phyloP scores from a whole-genome alignment of 495 filamentous ascomycete genomes.

The Neurospora sp. region DNA sequence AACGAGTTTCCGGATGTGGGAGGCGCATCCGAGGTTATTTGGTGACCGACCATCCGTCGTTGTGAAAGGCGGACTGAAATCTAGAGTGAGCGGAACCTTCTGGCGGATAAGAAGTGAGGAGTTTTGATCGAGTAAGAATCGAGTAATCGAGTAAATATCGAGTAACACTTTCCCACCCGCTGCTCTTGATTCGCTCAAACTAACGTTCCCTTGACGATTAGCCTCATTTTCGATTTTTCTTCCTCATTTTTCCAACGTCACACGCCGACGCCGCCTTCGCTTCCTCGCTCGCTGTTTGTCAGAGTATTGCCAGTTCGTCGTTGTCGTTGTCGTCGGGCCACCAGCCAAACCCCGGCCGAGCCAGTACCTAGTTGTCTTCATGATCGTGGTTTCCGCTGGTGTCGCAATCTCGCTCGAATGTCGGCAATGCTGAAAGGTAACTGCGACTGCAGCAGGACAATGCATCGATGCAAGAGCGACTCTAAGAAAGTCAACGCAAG shows the following conservation, averaged over 20 bases:
- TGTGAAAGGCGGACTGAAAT: neutral
- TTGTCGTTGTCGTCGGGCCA: neutral
- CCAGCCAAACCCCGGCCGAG: neutral
- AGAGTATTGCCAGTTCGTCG: neutral
- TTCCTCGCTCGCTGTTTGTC: neutral
- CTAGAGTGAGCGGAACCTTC: neutral
- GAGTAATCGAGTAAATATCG: constrained; percentile 16
- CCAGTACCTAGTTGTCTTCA: neutral
- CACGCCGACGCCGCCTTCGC: neutral
- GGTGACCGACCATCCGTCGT: neutral
- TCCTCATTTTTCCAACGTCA: neutral
- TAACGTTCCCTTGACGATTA: neutral
- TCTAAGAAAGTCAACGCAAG: neutral
- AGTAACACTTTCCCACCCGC: neutral
- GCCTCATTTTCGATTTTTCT: neutral
- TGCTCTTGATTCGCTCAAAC: neutral
- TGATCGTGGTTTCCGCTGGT: neutral
- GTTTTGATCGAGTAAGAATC: constrained; percentile 31
- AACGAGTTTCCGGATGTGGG: neutral
- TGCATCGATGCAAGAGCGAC: neutral
- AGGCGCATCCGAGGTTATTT: neutral
- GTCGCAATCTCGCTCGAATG: neutral
- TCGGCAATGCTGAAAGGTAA: neutral
- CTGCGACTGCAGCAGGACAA: neutral
- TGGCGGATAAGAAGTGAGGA: constrained; percentile 5